phyloP scores from a whole-genome alignment of 495 filamentous ascomycete species.

The Tuber umbilicatum region DNA sequence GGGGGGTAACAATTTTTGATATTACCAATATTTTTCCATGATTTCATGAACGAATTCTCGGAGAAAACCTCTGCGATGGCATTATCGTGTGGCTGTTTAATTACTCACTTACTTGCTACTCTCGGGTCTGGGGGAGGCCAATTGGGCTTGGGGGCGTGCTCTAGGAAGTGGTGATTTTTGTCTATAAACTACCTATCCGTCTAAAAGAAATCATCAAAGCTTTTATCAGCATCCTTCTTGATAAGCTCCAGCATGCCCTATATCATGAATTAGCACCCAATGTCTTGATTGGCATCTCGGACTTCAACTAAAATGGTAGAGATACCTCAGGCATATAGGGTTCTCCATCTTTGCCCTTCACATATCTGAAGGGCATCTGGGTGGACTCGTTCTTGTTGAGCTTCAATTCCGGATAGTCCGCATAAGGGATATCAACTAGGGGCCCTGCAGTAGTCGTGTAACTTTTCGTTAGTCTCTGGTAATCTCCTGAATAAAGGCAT shows the following conservation, averaged over 20 bases:
- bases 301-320: neutral
- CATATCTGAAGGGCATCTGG: slow-evolving; percentile 96
- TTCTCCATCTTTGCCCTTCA: slow-evolving; percentile 63
- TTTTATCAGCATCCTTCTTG: slow-evolving; percentile 86
- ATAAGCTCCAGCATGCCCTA: slow-evolving; percentile 94
- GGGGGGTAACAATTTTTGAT: neutral
- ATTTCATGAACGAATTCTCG: neutral
- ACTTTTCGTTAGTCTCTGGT: slow-evolving; percentile 5
- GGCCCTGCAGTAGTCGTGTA: slow-evolving; percentile 50
- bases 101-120: neutral
- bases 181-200: neutral
- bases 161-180: neutral
- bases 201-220: slow-evolving; percentile 77
- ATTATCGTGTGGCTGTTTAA: neutral
- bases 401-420: slow-evolving; percentile 80
- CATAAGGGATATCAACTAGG: slow-evolving; percentile 66
- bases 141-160: neutral
- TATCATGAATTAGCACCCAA: neutral
- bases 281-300: neutral
- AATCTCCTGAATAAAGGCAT: neutral
- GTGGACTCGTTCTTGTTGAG: slow-evolving; percentile 88
- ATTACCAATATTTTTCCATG: neutral
- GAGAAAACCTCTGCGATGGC: neutral
- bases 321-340: slow-evolving; percentile 84
- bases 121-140: neutral